Conservation (phyloP, 768 basidiomycete genomes). For the Boletus sp. region DNA sequence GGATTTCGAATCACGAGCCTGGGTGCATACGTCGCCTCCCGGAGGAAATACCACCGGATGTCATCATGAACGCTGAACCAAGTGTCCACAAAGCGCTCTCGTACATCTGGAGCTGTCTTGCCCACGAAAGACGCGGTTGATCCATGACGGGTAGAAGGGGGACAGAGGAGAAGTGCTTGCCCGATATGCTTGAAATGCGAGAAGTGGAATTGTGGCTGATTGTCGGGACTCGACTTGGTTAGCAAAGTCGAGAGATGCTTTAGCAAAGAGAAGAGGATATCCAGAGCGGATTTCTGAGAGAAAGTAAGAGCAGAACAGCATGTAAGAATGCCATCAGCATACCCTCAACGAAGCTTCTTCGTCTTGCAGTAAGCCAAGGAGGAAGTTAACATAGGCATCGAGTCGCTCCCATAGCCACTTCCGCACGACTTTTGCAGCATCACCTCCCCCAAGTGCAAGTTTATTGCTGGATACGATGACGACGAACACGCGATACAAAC, state of each 20-base stretch:
- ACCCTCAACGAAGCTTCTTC: constrained; percentile 75
- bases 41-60: constrained; percentile 85
- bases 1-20: neutral
- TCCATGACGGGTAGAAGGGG: constrained; percentile 40
- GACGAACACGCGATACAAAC: constrained; percentile 76
- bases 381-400: constrained; percentile 62
- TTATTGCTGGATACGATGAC: constrained; percentile 56
- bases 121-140: constrained; percentile 27
- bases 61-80: constrained; percentile 82
- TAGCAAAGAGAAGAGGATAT: constrained; percentile 73
- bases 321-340: constrained; percentile 24
- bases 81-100: constrained; percentile 59
- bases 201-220: constrained; percentile 63
- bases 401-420: constrained; percentile 79
- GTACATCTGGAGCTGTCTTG: constrained; percentile 54
- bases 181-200: constrained; percentile 66
- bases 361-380: constrained; percentile 70
- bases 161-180: constrained; percentile 57
- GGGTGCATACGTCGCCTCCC: constrained; percentile 63
- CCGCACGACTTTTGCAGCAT: constrained; percentile 58
- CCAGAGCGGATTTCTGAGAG: constrained; percentile 60
- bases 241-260: constrained; percentile 72
- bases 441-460: constrained; percentile 47
- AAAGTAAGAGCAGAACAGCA: constrained; percentile 1
- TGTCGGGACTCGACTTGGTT: constrained; percentile 39